phyloP scores from a whole-genome alignment of 495 filamentous ascomycete genomes.

The Stereocaulon alpinum region DNA sequence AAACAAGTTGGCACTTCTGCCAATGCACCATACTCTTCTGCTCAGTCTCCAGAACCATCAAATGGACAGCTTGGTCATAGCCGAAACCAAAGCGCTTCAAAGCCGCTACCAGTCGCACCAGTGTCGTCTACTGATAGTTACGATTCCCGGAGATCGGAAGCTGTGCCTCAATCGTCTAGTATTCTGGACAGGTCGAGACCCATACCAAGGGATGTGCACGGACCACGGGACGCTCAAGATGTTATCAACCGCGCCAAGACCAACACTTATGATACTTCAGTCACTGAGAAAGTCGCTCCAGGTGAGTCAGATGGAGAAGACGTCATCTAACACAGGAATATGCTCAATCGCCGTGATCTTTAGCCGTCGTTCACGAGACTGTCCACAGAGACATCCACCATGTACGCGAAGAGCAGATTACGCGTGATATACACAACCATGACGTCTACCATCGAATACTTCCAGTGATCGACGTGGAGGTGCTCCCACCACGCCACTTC shows the following conservation, averaged over 20 bases:
- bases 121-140: neutral
- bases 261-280: slow-evolving; percentile 21
- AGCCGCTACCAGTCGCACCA: slow-evolving; percentile 9
- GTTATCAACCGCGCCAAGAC: slow-evolving; percentile 17
- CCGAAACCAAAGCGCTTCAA: slow-evolving; percentile 3
- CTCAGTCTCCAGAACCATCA: neutral
- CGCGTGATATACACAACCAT: slow-evolving; percentile 47
- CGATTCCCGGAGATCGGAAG: neutral
- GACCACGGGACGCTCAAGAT: slow-evolving; percentile 17
- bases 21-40: neutral
- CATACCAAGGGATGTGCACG: neutral
- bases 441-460: slow-evolving; percentile 43
- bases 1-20: slow-evolving; percentile 14
- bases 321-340: neutral
- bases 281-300: slow-evolving; percentile 24
- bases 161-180: slow-evolving; percentile 12
- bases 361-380: slow-evolving; percentile 46
- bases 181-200: neutral
- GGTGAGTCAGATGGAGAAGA: slow-evolving; percentile 17
- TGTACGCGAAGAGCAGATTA: slow-evolving; percentile 39
- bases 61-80: neutral
- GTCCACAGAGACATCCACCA: slow-evolving; percentile 37
- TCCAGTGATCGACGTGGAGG: slow-evolving; percentile 42
- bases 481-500: slow-evolving; percentile 28
- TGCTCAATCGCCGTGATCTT: neutral